Conservation (phyloP, 345 rosid genomes). For the Eutrema japonicum region DNA sequence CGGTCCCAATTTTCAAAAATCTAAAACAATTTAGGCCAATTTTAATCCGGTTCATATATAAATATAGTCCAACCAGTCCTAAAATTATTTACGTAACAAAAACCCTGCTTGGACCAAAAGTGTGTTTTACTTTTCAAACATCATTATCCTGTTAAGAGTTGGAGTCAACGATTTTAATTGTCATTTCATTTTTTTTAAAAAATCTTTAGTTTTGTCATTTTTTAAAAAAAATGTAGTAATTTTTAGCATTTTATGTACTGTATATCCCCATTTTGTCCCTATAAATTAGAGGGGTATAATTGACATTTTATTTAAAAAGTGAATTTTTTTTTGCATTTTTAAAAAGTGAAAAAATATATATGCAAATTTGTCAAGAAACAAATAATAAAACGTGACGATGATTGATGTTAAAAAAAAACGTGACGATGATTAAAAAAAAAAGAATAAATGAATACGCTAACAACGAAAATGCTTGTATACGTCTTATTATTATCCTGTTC, state of each 20-base stretch:
- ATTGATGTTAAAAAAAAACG: neutral
- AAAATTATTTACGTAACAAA: constrained; percentile 34
- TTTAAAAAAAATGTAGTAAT: too few relatives aligned
- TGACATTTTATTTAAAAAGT: too few relatives aligned
- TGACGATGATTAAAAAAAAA: neutral
- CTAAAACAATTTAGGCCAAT: constrained; percentile 4
- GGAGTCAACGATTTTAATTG: constrained; percentile 18
- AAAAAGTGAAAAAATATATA: too few relatives aligned
- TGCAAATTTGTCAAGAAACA: neutral
- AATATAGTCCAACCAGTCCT: neutral
- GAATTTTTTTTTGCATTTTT: too few relatives aligned
- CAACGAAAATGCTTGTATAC: neutral
- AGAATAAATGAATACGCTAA: neutral
- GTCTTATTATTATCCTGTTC: constrained; percentile 1
- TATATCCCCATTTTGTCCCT: too few relatives aligned
- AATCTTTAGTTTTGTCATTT: too few relatives aligned
- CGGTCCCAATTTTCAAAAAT: neutral
- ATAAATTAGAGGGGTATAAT: too few relatives aligned
- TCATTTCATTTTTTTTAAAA: too few relatives aligned
- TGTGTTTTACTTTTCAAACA: constrained; percentile 34
- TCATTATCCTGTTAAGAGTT: constrained; percentile 30
- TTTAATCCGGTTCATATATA: neutral
- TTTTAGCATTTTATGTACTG: too few relatives aligned
- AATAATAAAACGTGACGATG: constrained; percentile 23
- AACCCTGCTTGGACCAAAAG: constrained; percentile 23